A percentile compares a stretch with the other conserved stretches of the same genome.
These are phyloP conservation scores for Rhynchosporium agropyri DNA, from an alignment of 2,329 filamentous ascomycete genomes.

Conservation along the genomic window DNA sequence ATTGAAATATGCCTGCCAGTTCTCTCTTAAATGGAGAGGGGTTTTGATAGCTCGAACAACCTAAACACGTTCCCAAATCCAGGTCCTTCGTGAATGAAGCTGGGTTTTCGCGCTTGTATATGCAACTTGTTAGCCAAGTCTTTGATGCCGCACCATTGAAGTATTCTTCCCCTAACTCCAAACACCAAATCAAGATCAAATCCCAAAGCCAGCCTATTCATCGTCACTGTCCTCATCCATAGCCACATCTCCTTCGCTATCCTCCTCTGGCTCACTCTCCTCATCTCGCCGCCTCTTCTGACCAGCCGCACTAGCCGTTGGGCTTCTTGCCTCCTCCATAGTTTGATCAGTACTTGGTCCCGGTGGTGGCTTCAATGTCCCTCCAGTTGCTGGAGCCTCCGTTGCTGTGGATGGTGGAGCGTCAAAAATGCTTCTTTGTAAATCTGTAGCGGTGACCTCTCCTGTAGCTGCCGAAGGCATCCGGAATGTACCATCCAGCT, in stretches of 20 bases:
- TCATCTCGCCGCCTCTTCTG: slow-evolving; percentile 72
- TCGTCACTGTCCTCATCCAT: slow-evolving; percentile 57
- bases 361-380: slow-evolving; percentile 50
- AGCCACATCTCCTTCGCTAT: slow-evolving; percentile 68
- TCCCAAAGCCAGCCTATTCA: slow-evolving; percentile 29
- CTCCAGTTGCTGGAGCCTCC: slow-evolving; percentile 47
- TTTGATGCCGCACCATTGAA: slow-evolving; percentile 12
- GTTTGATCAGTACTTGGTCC: slow-evolving; percentile 49
- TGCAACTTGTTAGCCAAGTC: slow-evolving; percentile 23
- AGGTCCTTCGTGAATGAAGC: slow-evolving; percentile 10
- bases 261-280: slow-evolving; percentile 69
- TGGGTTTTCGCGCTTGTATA: slow-evolving; percentile 6
- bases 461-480: slow-evolving; percentile 61
- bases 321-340: slow-evolving; percentile 55
- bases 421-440: slow-evolving; percentile 81
- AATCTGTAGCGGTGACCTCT: slow-evolving; percentile 67
- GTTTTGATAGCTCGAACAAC: too few relatives aligned
- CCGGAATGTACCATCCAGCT: slow-evolving; percentile 88
- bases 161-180: slow-evolving; percentile 27
- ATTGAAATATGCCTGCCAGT: too few relatives aligned
- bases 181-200: slow-evolving; percentile 32
- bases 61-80: not conserved
- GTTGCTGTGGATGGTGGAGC: slow-evolving; percentile 56
- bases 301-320: slow-evolving; percentile 55
- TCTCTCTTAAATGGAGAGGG: too few relatives aligned